Conservation (phyloP, 371 early-diverging fungal species). For the Mucor plumbeus region DNA sequence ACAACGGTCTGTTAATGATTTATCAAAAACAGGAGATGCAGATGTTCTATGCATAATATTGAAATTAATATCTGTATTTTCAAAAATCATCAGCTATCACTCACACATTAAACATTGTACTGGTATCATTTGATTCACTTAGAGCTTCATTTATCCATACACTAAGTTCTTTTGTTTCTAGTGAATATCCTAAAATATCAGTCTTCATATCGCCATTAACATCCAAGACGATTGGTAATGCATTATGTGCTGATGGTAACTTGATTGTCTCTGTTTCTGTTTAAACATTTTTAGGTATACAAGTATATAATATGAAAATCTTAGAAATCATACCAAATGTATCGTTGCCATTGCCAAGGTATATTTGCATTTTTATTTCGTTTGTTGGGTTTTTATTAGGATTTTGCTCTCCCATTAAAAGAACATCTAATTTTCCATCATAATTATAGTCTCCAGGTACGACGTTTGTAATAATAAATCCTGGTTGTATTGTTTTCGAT, state of each 20-base stretch:
- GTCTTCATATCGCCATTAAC: constrained; percentile 78
- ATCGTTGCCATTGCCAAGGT: constrained; percentile 70
- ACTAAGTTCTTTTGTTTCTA: constrained; percentile 41
- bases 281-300: no score
- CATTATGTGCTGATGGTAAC: constrained; percentile 59
- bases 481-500: constrained; percentile 22
- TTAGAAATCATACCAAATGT: constrained; percentile 58
- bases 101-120: constrained; percentile 45
- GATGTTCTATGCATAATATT: constrained; percentile 32
- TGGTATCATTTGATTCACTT: constrained; percentile 18
- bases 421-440: constrained; percentile 85
- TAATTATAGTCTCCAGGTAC: constrained; percentile 86
- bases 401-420: constrained; percentile 70
- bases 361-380: constrained; percentile 71
- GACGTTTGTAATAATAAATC: constrained; percentile 72
- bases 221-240: constrained; percentile 85
- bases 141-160: constrained; percentile 62
- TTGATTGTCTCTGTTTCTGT: constrained; percentile 48
- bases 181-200: constrained; percentile 79
- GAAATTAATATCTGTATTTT: background rate
- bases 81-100: constrained; percentile 1
- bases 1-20: constrained; percentile 55
- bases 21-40: constrained; percentile 31
- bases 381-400: constrained; percentile 33
- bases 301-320: background rate